Evolutionary conservation across 1,284 basidiomycete species (phyloP), one percentile per base, ranked within the genome.

Genomic region (Stereum hirsutum): DNA sequence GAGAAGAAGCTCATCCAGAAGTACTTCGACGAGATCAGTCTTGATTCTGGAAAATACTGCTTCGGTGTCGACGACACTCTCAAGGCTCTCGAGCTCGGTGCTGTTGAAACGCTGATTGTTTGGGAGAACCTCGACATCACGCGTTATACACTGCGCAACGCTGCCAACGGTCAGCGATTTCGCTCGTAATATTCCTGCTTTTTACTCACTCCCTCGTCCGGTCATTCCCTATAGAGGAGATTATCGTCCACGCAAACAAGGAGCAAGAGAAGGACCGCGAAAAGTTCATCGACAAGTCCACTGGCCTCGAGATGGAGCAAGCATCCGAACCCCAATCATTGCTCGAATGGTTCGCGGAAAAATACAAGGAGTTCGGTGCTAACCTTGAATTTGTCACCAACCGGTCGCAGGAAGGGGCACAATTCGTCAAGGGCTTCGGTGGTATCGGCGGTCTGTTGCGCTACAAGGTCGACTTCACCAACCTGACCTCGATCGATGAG

Each of bases 1-100:
- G 95, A 99, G 74, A 99, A 99, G 75, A 87, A 75, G 62, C 79
- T 97, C 35, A 96, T 97, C 55, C 94, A 98, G 61, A 91, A 81
- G 62, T 99, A 98, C 74, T 98, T 99, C 65, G 95, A 99, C 61
- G 96, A 99, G 69, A 99, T 99, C 66, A 95, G 93, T 50, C 89
- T 91, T 62, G 95, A 99, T 61, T 95, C 92, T 17, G 91, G 84
- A 57, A 92, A 89, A 65, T 99, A 97, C 72, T 98, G 95, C 69
- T 99, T 97, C 61, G 96, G 95, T 66, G 78, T 99, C 49, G 89
- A 90, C 14, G 96, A 99, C 62, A 99, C 96, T 1, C 78, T 99
- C 55, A 97, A 96, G 63, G 93, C 88, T 28, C 78, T 99, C 40
- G 96, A 99, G 57, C 80, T 99, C 46, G 96, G 96, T 56, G 88